These are phyloP conservation scores for Torulaspora delbrueckii DNA, from an alignment of 805 yeast genomes.

Conservation along the genomic window DNA sequence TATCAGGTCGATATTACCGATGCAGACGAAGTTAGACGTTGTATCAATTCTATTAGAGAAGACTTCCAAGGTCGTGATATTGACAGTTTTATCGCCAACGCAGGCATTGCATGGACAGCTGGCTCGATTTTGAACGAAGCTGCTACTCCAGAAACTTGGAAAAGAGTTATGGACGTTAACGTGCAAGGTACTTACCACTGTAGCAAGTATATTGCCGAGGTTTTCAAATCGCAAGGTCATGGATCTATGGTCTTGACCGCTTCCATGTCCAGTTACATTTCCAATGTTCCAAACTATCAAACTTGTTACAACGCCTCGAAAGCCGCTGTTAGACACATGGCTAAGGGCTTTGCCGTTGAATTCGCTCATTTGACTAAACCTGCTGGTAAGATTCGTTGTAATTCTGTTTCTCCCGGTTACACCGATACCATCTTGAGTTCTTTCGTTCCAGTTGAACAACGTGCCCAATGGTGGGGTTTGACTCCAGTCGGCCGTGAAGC, in stretches of 20 bases:
- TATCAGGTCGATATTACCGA: slow-evolving; percentile 36
- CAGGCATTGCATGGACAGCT: slow-evolving; percentile 81
- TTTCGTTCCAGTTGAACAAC: slow-evolving; percentile 36
- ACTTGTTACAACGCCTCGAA: slow-evolving; percentile 86
- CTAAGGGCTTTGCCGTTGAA: slow-evolving; percentile 65
- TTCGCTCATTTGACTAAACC: slow-evolving; percentile 37
- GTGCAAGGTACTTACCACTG: slow-evolving; percentile 77
- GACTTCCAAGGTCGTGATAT: slow-evolving; percentile 70
- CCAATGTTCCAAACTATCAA: slow-evolving; percentile 81
- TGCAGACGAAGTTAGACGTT: slow-evolving; percentile 26
- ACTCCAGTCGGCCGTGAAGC: slow-evolving; percentile 75
- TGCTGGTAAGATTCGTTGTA: slow-evolving; percentile 46
- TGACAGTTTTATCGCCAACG: slow-evolving; percentile 83
- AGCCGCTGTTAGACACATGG: slow-evolving; percentile 77
- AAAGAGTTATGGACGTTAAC: slow-evolving; percentile 67
- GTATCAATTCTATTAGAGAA: slow-evolving; percentile 38
- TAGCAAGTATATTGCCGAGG: slow-evolving; percentile 66
- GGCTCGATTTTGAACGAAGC: slow-evolving; percentile 42
- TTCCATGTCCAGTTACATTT: slow-evolving; percentile 85
- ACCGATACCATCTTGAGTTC: slow-evolving; percentile 64
- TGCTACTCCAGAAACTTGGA: slow-evolving; percentile 52
- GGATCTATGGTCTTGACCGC: slow-evolving; percentile 65
- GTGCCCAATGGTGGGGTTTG: slow-evolving; percentile 13
- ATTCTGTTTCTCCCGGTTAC: slow-evolving; percentile 79
- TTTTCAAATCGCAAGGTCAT: slow-evolving; percentile 63